Conservation (phyloP, 768 basidiomycete species). For the Tylopilus subfusipes region DNA sequence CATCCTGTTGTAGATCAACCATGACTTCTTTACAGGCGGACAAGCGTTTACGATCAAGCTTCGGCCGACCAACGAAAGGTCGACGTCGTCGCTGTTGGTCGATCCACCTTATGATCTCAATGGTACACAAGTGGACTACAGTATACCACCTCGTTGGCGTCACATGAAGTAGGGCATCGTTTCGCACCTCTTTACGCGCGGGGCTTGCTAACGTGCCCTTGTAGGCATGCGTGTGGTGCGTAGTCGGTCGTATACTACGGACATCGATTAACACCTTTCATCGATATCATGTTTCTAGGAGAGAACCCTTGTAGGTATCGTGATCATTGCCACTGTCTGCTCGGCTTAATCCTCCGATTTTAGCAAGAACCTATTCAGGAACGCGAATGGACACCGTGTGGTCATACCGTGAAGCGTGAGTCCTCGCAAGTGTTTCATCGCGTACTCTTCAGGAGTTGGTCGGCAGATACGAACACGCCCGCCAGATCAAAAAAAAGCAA, state of each 20-base stretch:
- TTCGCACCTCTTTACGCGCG: background rate
- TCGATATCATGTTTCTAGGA: slow-evolving; percentile 28
- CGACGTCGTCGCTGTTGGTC: slow-evolving; percentile 62
- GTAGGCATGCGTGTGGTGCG: slow-evolving; percentile 57
- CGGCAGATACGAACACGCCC: slow-evolving; percentile 56
- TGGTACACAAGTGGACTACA: slow-evolving; percentile 30
- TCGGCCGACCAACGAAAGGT: slow-evolving; percentile 65
- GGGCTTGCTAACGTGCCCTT: slow-evolving; percentile 4
- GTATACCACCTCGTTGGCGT: slow-evolving; percentile 50
- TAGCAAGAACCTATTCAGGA: slow-evolving; percentile 33
- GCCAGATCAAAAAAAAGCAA: slow-evolving; percentile 61
- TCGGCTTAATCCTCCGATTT: background rate
- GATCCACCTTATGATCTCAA: slow-evolving; percentile 66
- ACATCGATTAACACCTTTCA: background rate
- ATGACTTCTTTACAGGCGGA: slow-evolving; percentile 45
- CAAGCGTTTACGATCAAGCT: slow-evolving; percentile 78
- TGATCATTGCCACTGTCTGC: background rate
- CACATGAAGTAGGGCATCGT: slow-evolving; percentile 63
- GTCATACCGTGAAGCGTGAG: slow-evolving; percentile 60
- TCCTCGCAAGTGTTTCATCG: background rate
- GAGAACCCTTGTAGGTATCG: slow-evolving; percentile 51
- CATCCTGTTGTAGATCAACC: background rate
- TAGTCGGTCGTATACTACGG: slow-evolving; percentile 26
- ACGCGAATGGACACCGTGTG: slow-evolving; percentile 62
- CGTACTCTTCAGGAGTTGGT: background rate